A percentile compares a stretch with the other conserved stretches of the same genome.
Conservation (phyloP, 306 rosid genomes). For the Adenanthera pavonina region DNA sequence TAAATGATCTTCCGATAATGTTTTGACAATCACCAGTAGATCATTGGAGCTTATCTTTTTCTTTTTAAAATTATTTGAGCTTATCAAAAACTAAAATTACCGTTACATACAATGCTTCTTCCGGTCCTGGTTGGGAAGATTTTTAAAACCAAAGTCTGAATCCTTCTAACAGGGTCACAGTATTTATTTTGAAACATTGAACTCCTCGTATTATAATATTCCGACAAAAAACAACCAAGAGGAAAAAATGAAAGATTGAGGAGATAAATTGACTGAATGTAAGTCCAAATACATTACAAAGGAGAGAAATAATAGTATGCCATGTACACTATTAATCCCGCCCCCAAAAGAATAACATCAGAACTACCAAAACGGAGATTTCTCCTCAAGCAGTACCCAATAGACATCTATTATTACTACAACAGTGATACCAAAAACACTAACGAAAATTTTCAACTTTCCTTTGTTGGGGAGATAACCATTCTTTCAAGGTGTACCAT, state of each 20-base stretch:
- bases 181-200: background rate
- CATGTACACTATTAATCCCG: constrained; percentile 47
- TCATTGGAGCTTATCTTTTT: background rate
- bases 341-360: constrained; percentile 58
- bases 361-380: constrained; percentile 63
- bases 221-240: background rate
- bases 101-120: background rate
- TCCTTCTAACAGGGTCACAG: no score
- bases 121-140: no score
- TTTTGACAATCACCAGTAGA: background rate
- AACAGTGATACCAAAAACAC: constrained; percentile 48
- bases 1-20: no score
- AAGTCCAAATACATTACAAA: constrained; percentile 46
- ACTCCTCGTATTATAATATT: background rate
- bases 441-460: constrained; percentile 36
- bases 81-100: background rate
- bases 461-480: constrained; percentile 37
- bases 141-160: no score
- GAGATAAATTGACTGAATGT: constrained; percentile 39
- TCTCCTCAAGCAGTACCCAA: constrained; percentile 50
- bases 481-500: constrained; percentile 45
- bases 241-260: constrained; percentile 25
- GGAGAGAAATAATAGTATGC: constrained; percentile 30
- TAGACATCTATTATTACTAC: constrained; percentile 54
- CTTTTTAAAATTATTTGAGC: background rate